Evolutionary conservation across 352 stramenopile species (phyloP).

Genomic region (Phytophthora pistaciae): DNA sequence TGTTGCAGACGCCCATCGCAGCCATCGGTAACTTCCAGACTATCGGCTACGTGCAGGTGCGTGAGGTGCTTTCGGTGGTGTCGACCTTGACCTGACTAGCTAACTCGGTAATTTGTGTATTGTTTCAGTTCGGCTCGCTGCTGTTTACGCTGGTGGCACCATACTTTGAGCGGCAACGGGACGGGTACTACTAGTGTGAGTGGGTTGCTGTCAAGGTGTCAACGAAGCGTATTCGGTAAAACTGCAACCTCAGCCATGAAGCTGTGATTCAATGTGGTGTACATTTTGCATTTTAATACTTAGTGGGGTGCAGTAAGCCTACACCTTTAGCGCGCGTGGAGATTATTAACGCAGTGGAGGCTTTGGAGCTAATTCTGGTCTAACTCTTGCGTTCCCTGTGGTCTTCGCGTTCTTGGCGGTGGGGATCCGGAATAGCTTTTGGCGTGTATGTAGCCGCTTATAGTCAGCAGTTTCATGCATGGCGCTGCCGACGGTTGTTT

Average conservation of each 20-base stretch:
- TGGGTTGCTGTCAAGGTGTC: too few relatives aligned
- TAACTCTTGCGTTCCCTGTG: background rate
- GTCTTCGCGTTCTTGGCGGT: slow-evolving; percentile 7
- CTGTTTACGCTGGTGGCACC: slow-evolving; percentile 57
- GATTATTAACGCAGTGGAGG: too few relatives aligned
- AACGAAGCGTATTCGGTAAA: too few relatives aligned
- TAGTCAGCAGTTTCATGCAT: slow-evolving; percentile 35
- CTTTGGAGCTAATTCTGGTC: too few relatives aligned
- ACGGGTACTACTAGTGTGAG: slow-evolving; percentile 36
- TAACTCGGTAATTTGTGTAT: background rate
- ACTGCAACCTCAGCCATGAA: too few relatives aligned
- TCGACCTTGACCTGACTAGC: background rate
- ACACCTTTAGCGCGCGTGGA: too few relatives aligned
- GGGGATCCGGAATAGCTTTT: slow-evolving; percentile 22
- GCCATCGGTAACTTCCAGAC: slow-evolving; percentile 55
- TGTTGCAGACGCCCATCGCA: slow-evolving; percentile 73
- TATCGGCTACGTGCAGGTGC: slow-evolving; percentile 62
- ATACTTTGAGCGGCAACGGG: slow-evolving; percentile 55
- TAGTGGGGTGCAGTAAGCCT: too few relatives aligned
- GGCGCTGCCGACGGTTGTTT: slow-evolving; percentile 27
- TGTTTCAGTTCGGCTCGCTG: slow-evolving; percentile 52
- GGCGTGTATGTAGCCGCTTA: slow-evolving; percentile 7
- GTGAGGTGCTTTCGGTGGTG: slow-evolving; percentile 14
- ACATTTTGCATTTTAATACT: too few relatives aligned
- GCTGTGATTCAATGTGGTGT: too few relatives aligned